Conservation (phyloP, 768 basidiomycete genomes). For the Russula virescens region DNA sequence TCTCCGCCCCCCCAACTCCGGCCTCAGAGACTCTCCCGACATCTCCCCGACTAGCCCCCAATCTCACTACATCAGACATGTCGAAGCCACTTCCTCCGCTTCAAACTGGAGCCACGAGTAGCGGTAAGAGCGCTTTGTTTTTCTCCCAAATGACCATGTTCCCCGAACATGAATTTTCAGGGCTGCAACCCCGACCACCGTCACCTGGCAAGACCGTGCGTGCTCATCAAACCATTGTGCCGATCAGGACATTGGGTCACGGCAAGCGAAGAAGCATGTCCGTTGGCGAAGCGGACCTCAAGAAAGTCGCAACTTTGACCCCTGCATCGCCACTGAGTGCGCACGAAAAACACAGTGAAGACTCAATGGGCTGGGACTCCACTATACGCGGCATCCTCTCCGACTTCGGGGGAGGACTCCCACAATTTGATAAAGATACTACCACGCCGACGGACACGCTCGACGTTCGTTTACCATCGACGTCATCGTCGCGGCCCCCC, state of each 20-base stretch:
- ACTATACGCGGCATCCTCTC: constrained; percentile 58
- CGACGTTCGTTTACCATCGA: constrained; percentile 62
- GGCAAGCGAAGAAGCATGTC: constrained; percentile 33
- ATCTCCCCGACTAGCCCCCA: constrained; percentile 19
- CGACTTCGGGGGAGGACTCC: constrained; percentile 69
- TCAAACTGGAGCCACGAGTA: constrained; percentile 30
- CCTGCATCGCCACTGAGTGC: constrained; percentile 37
- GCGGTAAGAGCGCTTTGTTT: constrained; percentile 36
- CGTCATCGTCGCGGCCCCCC: constrained; percentile 34
- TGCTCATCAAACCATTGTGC: constrained; percentile 3
- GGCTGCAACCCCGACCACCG: constrained; percentile 26
- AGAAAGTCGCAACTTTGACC: constrained; percentile 39
- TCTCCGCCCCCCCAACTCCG: constrained; percentile 30
- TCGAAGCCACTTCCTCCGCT: constrained; percentile 67
- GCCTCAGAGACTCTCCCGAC: constrained; percentile 48
- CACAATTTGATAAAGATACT: constrained; percentile 49
- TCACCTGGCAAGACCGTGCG: constrained; percentile 28
- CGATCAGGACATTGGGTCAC: background rate
- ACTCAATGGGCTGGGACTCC: constrained; percentile 38
- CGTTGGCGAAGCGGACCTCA: constrained; percentile 29
- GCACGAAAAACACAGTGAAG: constrained; percentile 33
- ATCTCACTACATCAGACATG: constrained; percentile 30
- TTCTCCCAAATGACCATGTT: constrained; percentile 57
- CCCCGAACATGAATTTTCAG: constrained; percentile 40
- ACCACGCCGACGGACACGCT: constrained; percentile 43